Conservation (phyloP, 164 flowering plant species). For the Chimonanthus praecox region DNA sequence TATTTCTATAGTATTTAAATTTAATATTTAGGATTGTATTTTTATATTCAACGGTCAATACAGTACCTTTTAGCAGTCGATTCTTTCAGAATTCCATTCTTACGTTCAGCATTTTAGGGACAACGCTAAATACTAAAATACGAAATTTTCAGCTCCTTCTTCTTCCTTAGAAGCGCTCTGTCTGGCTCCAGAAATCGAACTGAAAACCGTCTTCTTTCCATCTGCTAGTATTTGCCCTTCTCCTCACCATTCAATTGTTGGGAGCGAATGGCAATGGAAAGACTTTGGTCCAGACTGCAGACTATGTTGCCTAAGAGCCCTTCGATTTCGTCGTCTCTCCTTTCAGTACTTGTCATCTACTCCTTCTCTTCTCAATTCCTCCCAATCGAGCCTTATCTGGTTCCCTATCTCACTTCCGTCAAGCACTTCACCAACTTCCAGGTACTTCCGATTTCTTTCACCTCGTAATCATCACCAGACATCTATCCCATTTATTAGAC, state of each 20-base stretch:
- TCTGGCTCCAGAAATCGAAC: background rate
- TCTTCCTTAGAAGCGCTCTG: background rate
- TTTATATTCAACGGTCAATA: no score
- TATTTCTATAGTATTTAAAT: no score
- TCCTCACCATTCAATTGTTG: background rate
- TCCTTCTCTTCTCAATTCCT: conserved; percentile 21
- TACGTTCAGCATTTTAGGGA: background rate
- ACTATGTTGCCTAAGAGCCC: background rate
- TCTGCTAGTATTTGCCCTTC: background rate
- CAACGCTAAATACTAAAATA: no score
- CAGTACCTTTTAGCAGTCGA: no score
- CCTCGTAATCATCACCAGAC: no score
- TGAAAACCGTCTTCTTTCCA: background rate
- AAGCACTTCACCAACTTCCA: conserved; percentile 22
- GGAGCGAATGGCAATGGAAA: background rate
- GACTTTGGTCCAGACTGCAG: background rate
- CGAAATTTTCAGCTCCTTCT: background rate
- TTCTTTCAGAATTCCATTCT: background rate
- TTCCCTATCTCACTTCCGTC: conserved; percentile 17
- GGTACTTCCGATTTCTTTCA: conserved; percentile 2
- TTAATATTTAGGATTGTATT: no score
- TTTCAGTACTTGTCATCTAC: conserved; percentile 11
- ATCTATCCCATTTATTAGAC: no score
- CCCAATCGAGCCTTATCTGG: conserved; percentile 20
- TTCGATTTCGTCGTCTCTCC: conserved; percentile 2